Evolutionary conservation across 306 rosid species (phyloP).

Genomic region (Luffa aegyptiaca): DNA sequence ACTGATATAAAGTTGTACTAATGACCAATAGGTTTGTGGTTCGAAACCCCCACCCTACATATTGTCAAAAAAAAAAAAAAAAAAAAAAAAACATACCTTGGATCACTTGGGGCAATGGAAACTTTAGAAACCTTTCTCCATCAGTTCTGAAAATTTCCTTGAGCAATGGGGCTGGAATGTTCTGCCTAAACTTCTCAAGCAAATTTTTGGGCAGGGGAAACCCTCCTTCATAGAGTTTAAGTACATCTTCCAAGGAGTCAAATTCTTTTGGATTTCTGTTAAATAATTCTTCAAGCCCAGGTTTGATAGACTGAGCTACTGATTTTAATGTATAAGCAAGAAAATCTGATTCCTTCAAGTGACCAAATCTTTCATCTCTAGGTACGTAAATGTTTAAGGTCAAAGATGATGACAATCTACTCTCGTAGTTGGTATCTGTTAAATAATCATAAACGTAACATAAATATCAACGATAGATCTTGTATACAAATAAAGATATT

Average conservation of each 20-base stretch:
- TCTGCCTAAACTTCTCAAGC: slow-evolving; percentile 33
- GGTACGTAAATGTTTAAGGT: slow-evolving; percentile 74
- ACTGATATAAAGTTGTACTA: no score
- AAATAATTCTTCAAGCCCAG: slow-evolving; percentile 50
- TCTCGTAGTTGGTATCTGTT: slow-evolving; percentile 48
- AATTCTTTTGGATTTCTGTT: slow-evolving; percentile 47
- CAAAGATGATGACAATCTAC: slow-evolving; percentile 28
- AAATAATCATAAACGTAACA: no score
- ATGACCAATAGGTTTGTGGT: no score
- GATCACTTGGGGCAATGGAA: slow-evolving; percentile 71
- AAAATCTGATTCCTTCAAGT: slow-evolving; percentile 66
- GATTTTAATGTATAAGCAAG: slow-evolving; percentile 63
- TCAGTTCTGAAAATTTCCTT: slow-evolving; percentile 66
- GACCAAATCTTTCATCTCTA: slow-evolving; percentile 73
- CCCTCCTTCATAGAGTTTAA: slow-evolving; percentile 65
- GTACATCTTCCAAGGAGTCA: slow-evolving; percentile 48
- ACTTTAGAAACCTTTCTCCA: slow-evolving; percentile 46
- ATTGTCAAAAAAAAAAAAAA: no score
- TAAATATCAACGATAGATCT: no score
- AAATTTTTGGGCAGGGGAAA: slow-evolving; percentile 37
- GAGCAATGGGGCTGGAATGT: slow-evolving; percentile 42
- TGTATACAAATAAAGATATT: neutral
- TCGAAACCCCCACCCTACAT: no score
- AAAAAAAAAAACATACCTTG: slow-evolving; percentile 30
- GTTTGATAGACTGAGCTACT: slow-evolving; percentile 44